Base-by-base conservation (phyloP, 1,139 yeast species). In the Candida labiduridarum region DNA sequence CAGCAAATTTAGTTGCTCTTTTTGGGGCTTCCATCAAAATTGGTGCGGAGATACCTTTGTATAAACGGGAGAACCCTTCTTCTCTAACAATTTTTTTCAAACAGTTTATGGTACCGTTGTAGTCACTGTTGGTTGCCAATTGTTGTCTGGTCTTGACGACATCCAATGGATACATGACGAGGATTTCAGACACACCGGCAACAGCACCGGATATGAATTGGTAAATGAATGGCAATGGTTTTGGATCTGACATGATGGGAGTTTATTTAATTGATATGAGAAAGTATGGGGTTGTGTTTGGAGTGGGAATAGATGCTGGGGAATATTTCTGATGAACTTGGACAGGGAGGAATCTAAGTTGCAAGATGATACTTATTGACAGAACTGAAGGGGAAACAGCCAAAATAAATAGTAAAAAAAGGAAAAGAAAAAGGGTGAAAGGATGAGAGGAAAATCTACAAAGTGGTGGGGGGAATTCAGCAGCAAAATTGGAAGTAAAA, bases 11-110 rank as follows among this genome's bases (percentile, higher is more conserved):
- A 57, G 97, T 92, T 43, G 99, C 99, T 76, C 92, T 79, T 79
- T 94, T 94, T 56, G 99, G 99, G n/a, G 99, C 99, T 69, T 94
- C 99, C 99, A 94, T 94, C 64, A 94, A 79, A 61, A 94, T 89
- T 44, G 99, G 99, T 15, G 99, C 97, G 30, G 87, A 75, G 61
- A 94, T 94, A 58, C 99, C 99, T 68, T 92, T 85, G 72, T 94
- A 95, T 54, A 94, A 79, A 57, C 96, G 80, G 18, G 86, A 73
- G 46, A 83, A 78, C 41, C 99, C 99, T 71, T 95, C 99, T 58
- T 83, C 86, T 62, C 80, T 82, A 59, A 94, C 80, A 60, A 94
- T 94, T 72, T 91, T 90, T 60, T 80, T 73, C 59, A 95, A 70
- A 66, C 96, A 89, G 63, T 89, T 94, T 55, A 91, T 63, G 63